phyloP scores from a whole-genome alignment of 805 yeast genomes.

The Metschnikowia picachoensis region DNA sequence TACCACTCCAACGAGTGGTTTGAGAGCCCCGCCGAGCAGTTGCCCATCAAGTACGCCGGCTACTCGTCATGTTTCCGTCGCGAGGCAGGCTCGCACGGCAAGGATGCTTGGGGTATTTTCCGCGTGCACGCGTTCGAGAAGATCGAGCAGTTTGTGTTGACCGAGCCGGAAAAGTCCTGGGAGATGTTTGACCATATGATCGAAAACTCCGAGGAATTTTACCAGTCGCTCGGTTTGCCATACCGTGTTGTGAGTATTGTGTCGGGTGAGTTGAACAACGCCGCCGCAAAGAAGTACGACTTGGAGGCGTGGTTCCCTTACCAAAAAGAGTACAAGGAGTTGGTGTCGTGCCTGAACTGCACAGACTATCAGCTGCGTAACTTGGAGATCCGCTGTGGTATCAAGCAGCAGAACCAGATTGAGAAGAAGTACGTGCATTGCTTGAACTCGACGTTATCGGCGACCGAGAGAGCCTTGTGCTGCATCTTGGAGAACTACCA shows the following conservation, averaged over 20 bases:
- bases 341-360: conserved; percentile 98
- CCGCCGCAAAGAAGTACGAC: conserved; percentile 98
- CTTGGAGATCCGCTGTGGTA: conserved; percentile 97
- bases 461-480: conserved; percentile 97
- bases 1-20: conserved; percentile 98
- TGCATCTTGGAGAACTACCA: conserved; percentile 97
- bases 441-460: conserved; percentile 94
- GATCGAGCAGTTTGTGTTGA: conserved; percentile 91
- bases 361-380: conserved; percentile 99
- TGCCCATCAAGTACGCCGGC: conserved; percentile 96
- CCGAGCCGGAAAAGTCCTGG: conserved; percentile 99
- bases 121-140: conserved; percentile 98
- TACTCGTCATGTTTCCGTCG: conserved; percentile 98
- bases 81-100: conserved; percentile 99
- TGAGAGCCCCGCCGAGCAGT: conserved; percentile 93
- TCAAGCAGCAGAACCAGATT: conserved; percentile 88
- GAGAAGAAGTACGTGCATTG: conserved; percentile 98
- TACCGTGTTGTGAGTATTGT: conserved; percentile 98
- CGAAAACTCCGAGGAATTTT: conserved; percentile 83
- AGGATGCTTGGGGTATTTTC: conserved; percentile 99
- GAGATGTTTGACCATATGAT: conserved; percentile 96
- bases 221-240: conserved; percentile 86
- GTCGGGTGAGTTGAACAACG: conserved; percentile 96
- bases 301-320: conserved; percentile 99
- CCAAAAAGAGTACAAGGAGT: conserved; percentile 97